Evolutionary conservation across 108 stramenopile genomes (phyloP).

Genomic region (Mediolabrus comicus): DNA sequence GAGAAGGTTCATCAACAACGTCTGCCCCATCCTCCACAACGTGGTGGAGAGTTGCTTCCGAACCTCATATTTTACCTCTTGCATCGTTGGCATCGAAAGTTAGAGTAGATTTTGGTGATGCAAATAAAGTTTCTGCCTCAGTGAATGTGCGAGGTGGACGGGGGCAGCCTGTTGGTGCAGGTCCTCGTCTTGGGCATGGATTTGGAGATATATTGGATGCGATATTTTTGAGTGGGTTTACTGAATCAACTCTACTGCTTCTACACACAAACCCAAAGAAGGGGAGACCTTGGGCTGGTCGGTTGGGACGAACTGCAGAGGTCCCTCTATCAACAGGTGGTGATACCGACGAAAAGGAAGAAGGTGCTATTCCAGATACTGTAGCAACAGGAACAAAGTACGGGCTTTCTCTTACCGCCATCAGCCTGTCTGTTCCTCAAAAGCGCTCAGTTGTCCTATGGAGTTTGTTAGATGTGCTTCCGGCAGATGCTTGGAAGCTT

Average conservation of each 20-base stretch:
- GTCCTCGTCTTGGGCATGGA: slow-evolving; percentile 56
- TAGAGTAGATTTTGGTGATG: slow-evolving; percentile 18
- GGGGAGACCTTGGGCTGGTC: slow-evolving; percentile 59
- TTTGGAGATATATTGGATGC: slow-evolving; percentile 77
- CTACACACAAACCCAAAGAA: slow-evolving; percentile 67
- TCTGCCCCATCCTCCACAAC: slow-evolving; percentile 3
- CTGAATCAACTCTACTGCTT: slow-evolving; percentile 72
- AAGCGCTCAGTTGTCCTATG: slow-evolving; percentile 77
- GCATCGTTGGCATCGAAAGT: slow-evolving; percentile 36
- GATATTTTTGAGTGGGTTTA: slow-evolving; percentile 72
- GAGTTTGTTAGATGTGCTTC: slow-evolving; percentile 67
- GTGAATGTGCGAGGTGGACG: slow-evolving; percentile 6
- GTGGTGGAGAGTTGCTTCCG: slow-evolving; percentile 67
- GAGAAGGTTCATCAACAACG: neutral
- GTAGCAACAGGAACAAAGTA: slow-evolving; percentile 48
- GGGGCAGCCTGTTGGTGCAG: slow-evolving; percentile 1
- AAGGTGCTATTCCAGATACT: slow-evolving; percentile 13
- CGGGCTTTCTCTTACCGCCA: slow-evolving; percentile 66
- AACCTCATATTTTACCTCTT: slow-evolving; percentile 81
- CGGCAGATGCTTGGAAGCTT: slow-evolving; percentile 67
- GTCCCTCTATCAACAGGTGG: slow-evolving; percentile 9
- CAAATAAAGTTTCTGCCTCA: slow-evolving; percentile 1
- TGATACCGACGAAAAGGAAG: slow-evolving; percentile 6
- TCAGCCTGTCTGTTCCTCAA: slow-evolving; percentile 71
- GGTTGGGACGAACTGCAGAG: slow-evolving; percentile 61